These are phyloP conservation scores for Butyriboletus appendiculatus DNA, from an alignment of 1,284 basidiomycete species.

Conservation along the genomic window DNA sequence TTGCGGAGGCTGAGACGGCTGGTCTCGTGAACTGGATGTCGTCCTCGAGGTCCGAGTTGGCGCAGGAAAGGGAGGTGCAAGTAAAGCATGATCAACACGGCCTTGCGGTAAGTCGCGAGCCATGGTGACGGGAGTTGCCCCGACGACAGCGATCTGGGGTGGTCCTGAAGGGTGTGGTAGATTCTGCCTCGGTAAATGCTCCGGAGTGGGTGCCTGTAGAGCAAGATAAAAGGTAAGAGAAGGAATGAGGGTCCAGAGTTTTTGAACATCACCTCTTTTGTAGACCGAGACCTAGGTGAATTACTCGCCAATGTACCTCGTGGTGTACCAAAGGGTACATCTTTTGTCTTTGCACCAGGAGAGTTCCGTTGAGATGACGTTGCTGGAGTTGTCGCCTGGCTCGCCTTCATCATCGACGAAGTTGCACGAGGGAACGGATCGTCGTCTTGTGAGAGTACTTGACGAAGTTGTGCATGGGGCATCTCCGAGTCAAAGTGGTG, in stretches of 20 bases:
- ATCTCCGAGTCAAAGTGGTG: slow-evolving; percentile 24
- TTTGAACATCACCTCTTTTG: slow-evolving; percentile 28
- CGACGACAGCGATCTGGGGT: slow-evolving; percentile 35
- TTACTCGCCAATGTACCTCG: slow-evolving; percentile 20
- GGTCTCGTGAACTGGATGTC: slow-evolving; percentile 25
- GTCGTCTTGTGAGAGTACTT: slow-evolving; percentile 34
- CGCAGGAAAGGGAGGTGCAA: slow-evolving; percentile 31
- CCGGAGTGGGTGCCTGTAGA: slow-evolving; percentile 23
- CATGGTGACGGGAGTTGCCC: slow-evolving; percentile 26
- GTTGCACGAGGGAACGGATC: slow-evolving; percentile 25
- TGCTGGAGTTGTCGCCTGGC: slow-evolving; percentile 26
- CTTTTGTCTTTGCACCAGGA: slow-evolving; percentile 16
- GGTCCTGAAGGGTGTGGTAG: slow-evolving; percentile 16
- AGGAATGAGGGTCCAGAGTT: not conserved
- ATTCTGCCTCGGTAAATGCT: slow-evolving; percentile 15
- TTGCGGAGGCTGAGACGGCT: slow-evolving; percentile 15
- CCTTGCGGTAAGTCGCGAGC: slow-evolving; percentile 24
- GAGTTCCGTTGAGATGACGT: slow-evolving; percentile 31
- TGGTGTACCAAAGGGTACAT: slow-evolving; percentile 21
- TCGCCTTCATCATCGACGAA: slow-evolving; percentile 34
- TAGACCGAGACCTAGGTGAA: slow-evolving; percentile 23
- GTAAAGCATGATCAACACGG: slow-evolving; percentile 26
- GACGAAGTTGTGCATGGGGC: slow-evolving; percentile 33
- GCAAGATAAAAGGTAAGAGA: slow-evolving; percentile 8
- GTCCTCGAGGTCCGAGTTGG: slow-evolving; percentile 29